Evolutionary conservation across 805 yeast genomes (phyloP).

Genomic region (Wickerhamiella galacta): DNA sequence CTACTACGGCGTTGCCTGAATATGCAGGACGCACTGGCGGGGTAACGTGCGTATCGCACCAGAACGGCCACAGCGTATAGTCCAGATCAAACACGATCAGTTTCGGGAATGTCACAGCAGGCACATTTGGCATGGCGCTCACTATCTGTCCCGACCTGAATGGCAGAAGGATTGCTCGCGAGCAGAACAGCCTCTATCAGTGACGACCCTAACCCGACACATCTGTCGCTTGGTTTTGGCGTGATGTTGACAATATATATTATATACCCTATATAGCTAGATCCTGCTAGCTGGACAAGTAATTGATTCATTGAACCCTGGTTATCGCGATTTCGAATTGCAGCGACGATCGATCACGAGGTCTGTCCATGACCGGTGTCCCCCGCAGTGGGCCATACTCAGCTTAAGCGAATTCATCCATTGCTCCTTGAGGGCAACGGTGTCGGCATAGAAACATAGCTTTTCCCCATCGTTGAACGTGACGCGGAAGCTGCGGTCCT

Average conservation of each 20-base stretch:
- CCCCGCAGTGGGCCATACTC: slow-evolving; percentile 26
- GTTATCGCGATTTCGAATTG: background rate
- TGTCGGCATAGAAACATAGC: slow-evolving; percentile 75
- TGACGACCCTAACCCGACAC: too few species aligned
- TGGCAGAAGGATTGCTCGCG: too few species aligned
- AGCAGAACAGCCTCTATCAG: too few species aligned
- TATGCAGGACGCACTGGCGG: slow-evolving; percentile 32
- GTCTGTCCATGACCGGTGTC: slow-evolving; percentile 16
- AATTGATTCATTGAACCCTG: too few species aligned
- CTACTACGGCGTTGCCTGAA: slow-evolving; percentile 28
- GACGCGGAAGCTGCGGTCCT: slow-evolving; percentile 62
- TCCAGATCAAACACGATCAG: slow-evolving; percentile 62
- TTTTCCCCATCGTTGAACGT: slow-evolving; percentile 64
- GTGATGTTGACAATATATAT: too few species aligned
- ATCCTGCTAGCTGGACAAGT: too few species aligned
- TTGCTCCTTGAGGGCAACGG: slow-evolving; percentile 35
- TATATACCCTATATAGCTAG: too few species aligned
- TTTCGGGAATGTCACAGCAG: slow-evolving; percentile 22
- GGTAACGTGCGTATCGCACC: slow-evolving; percentile 64
- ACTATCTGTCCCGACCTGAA: too few species aligned
- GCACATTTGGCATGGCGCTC: too few species aligned
- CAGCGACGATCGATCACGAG: slow-evolving; percentile 10
- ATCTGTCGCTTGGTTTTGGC: too few species aligned
- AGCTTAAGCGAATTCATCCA: slow-evolving; percentile 52
- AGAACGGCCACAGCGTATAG: slow-evolving; percentile 63